Base-by-base conservation (phyloP, 2,329 filamentous ascomycete genomes). In the Fusarium mangiferae region DNA sequence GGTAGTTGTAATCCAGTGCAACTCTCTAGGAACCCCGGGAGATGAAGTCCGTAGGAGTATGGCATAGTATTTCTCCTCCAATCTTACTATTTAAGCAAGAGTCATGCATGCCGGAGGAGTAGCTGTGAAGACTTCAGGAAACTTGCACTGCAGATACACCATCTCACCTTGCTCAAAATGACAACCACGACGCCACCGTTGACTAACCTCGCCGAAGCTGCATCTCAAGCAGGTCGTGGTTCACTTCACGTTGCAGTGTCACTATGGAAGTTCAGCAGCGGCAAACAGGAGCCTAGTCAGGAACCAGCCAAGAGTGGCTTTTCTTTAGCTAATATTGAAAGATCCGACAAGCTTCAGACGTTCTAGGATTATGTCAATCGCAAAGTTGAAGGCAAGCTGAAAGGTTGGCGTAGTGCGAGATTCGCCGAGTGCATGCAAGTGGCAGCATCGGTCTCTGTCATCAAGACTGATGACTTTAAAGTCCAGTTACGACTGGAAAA, bases 241-340 rank as follows among this genome's bases (percentile, higher is more conserved):
- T 76, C 79, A 63, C 74, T 79, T 63, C 60, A 81, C 11, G 62
- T 82, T 55, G 67, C 78, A 33, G 73, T 79, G 45, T 79, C 82
- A 0, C 65, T 84, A 20, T 64, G 77, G 22, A 78, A 77, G 54
- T 82, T 77, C 62, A 80, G 78, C 39, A 65, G 66, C 4, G 81
- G 80, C 1, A 80, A 78, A 66, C 62, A 74, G 2, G 75, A 77
- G 15, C 66, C 81, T 12, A 78, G 76, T 9, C 78, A 83, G 39
- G 76, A 82, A 15, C 76, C 80, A 61, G 67, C 60, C 17, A 76
- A 84, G 64, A 79, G 79, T 6, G 76, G 80, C 2, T 84, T 85
- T 45, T 77, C 81, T 4, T 62, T 84, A 4, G 73, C 76, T 24
- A 70, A 75, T 15, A 17, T 70, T 12, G 75, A 75, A 12, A 52